Percentiles rank a stretch among this genome's conserved stretches.
Evolutionary conservation across 2,329 filamentous ascomycete species (phyloP).

Genomic region (Aspergillus pseudoglaucus): DNA sequence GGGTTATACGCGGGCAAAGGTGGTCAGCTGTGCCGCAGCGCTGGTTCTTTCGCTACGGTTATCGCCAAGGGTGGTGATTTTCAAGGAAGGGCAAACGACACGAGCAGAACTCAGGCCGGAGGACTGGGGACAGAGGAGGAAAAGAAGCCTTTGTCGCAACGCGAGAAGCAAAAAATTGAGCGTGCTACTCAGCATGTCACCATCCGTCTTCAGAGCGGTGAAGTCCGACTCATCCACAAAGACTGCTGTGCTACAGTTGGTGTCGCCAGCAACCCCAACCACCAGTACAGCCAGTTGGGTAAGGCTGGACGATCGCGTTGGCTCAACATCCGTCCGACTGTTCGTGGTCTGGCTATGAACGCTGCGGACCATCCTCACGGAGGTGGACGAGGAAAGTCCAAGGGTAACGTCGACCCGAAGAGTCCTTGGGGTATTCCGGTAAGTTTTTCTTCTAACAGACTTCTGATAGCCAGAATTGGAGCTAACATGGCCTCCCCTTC

Average conservation of each 20-base stretch:
- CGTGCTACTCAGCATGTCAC: slow-evolving; percentile 72
- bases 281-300: slow-evolving; percentile 83
- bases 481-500: slow-evolving; percentile 9
- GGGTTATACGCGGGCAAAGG: slow-evolving; percentile 65
- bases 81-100: slow-evolving; percentile 40
- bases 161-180: slow-evolving; percentile 38
- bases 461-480: not conserved
- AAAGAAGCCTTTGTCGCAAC: slow-evolving; percentile 29
- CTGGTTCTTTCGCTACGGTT: slow-evolving; percentile 84
- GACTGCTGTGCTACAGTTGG: slow-evolving; percentile 94
- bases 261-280: slow-evolving; percentile 85
- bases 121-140: slow-evolving; percentile 13
- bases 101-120: slow-evolving; percentile 38
- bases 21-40: slow-evolving; percentile 89
- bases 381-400: slow-evolving; percentile 98
- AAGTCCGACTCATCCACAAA: slow-evolving; percentile 80
- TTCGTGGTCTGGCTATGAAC: slow-evolving; percentile 98
- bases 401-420: slow-evolving; percentile 92
- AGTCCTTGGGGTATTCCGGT: slow-evolving; percentile 95
- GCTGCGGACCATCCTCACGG: slow-evolving; percentile 97
- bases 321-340: slow-evolving; percentile 90
- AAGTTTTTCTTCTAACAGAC: slow-evolving; percentile 40
- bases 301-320: slow-evolving; percentile 92
- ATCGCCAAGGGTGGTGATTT: slow-evolving; percentile 68
- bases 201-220: slow-evolving; percentile 83